Conservation (phyloP, 805 yeast genomes). For the Metschnikowia vanudenii region DNA sequence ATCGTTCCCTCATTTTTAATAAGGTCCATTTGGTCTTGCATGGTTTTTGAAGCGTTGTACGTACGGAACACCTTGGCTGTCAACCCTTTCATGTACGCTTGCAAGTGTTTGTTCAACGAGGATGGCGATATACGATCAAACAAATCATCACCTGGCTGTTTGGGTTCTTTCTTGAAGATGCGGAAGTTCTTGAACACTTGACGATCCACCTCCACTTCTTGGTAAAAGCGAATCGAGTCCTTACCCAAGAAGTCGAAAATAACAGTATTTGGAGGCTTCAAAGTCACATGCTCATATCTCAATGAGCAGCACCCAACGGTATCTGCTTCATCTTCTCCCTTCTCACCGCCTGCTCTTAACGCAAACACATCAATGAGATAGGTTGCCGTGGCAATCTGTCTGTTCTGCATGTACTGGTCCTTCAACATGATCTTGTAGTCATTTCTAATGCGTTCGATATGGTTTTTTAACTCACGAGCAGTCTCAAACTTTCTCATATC, state of each 20-base stretch:
- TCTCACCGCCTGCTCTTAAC: constrained; percentile 96
- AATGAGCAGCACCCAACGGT: constrained; percentile 97
- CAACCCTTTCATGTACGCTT: constrained; percentile 85
- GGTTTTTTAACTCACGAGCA: constrained; percentile 77
- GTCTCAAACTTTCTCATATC: constrained; percentile 92
- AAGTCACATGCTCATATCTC: constrained; percentile 82
- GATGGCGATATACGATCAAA: constrained; percentile 89
- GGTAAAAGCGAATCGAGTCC: constrained; percentile 87
- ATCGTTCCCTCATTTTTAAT: constrained; percentile 86
- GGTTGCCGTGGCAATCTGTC: constrained; percentile 93
- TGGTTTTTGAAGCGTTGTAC: constrained; percentile 91
- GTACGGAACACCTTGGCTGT: constrained; percentile 98
- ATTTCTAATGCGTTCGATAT: constrained; percentile 67
- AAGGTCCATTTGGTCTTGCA: constrained; percentile 90
- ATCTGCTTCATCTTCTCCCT: constrained; percentile 96
- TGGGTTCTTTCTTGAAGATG: constrained; percentile 85
- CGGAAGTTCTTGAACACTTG: constrained; percentile 88
- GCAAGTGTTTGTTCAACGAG: constrained; percentile 79
- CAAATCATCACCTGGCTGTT: constrained; percentile 86
- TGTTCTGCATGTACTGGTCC: constrained; percentile 72
- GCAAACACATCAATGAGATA: constrained; percentile 92
- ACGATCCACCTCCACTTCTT: constrained; percentile 87
- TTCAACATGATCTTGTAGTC: constrained; percentile 73
- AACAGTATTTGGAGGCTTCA: constrained; percentile 82
- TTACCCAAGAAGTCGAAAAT: constrained; percentile 93